phyloP scores from a whole-genome alignment of 2,329 filamentous ascomycete genomes.

The Neonectria coccinea region DNA sequence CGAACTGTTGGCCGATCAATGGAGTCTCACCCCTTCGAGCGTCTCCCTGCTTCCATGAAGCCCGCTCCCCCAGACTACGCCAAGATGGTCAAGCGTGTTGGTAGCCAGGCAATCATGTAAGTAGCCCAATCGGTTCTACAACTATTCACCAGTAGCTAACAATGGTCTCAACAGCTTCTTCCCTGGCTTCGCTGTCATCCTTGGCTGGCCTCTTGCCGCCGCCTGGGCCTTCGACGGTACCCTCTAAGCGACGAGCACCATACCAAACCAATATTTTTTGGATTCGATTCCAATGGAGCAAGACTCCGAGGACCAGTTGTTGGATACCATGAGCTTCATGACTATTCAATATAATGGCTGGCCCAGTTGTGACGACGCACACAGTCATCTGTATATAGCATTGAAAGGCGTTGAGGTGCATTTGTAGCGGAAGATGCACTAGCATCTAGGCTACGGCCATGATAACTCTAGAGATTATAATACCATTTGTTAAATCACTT shows the following conservation, averaged over 20 bases:
- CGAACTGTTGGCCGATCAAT: slow-evolving; percentile 49
- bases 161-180: slow-evolving; percentile 47
- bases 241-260: slow-evolving; percentile 39
- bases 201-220: slow-evolving; percentile 52
- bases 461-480: slow-evolving; percentile 45
- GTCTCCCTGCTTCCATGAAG: slow-evolving; percentile 45
- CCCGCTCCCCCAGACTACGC: slow-evolving; percentile 49
- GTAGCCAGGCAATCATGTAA: slow-evolving; percentile 50
- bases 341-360: slow-evolving; percentile 16
- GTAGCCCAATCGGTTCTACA: slow-evolving; percentile 29
- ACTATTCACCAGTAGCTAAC: slow-evolving; percentile 24
- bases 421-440: slow-evolving; percentile 37
- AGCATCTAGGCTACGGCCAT: slow-evolving; percentile 42
- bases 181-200: slow-evolving; percentile 48
- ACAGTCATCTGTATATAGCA: slow-evolving; percentile 47
- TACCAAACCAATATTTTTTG: slow-evolving; percentile 20
- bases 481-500: slow-evolving; percentile 42
- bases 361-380: slow-evolving; percentile 37
- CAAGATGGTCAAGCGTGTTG: slow-evolving; percentile 48
- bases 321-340: slow-evolving; percentile 27
- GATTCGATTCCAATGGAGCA: slow-evolving; percentile 33
- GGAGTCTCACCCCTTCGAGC: slow-evolving; percentile 53
- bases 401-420: slow-evolving; percentile 47
- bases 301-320: slow-evolving; percentile 34
- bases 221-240: slow-evolving; percentile 48